Base-by-base conservation (phyloP, 2,329 filamentous ascomycete species). In the Spiromastix sp. region DNA sequence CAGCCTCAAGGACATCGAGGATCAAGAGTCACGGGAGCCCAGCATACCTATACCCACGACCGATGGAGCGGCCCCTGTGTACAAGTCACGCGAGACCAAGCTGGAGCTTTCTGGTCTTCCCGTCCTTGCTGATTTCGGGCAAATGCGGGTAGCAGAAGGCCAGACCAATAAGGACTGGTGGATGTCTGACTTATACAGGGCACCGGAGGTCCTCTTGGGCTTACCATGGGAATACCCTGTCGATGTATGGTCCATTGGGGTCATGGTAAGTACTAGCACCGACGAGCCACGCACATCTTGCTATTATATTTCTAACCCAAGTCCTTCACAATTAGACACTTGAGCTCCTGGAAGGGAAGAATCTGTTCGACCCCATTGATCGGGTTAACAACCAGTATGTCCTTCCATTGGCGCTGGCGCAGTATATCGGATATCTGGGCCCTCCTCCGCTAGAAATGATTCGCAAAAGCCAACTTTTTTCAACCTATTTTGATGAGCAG, bases 101-200 rank as follows among this genome's bases (percentile, higher is more conserved):
- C 20, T 37, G 15, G 36, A 45, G 13, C 28, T 45, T 18, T 36
- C 43, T 8, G 38, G 42, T 9, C 7, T 22, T 16, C 41, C 46
- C 2, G 20, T 48, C 12, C 40, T 52, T 31, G 39, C 47, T 7
- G 50, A 51, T 36, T 52, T 51, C 34, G 50, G 48, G 10, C 34
- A 44, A 36, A 34, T 41, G 32, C 34, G 41, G 18, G 30, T 32
- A 21, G 38, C 30, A 5, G 29, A 35, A 17, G 36, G 17, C n/a
- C 13, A 21, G 2, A 25, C 11, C 11, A 45, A 43, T 25, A 20
- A 27, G 12, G 42, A 44, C 15, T 47, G 44, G 44, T 48, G 42
- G 39, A 51, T 51, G 48, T 37, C 49, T 8, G 48, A 51, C 32
- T 32, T 40, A 15, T 43, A 49, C 31, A 36, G 47, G 18, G 47